A percentile compares a stretch with the other conserved stretches of the same genome.
Conservation (phyloP, 345 rosid genomes). For the Rubroshorea leprosula region DNA sequence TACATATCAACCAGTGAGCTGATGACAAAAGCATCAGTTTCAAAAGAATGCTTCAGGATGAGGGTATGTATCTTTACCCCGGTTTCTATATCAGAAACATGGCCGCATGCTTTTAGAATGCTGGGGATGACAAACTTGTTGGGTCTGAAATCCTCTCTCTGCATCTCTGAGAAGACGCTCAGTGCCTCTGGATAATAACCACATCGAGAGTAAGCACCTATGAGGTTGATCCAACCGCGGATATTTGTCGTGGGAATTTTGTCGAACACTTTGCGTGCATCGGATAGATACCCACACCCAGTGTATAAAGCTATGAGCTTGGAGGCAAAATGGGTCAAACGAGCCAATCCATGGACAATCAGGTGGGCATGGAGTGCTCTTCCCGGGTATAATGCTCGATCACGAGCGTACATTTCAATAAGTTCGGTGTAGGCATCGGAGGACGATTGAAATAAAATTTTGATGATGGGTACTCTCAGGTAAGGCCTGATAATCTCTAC, state of each 20-base stretch:
- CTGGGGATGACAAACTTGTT: constrained; percentile 63
- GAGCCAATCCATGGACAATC: constrained; percentile 35
- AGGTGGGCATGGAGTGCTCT: constrained; percentile 53
- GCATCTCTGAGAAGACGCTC: constrained; percentile 44
- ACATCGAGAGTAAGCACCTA: constrained; percentile 49
- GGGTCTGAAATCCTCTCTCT: constrained; percentile 31
- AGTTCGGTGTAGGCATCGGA: constrained; percentile 30
- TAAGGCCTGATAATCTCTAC: neutral
- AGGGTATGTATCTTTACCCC: constrained; percentile 58
- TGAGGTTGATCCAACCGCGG: constrained; percentile 44
- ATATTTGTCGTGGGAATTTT: constrained; percentile 44
- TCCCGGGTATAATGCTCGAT: constrained; percentile 34
- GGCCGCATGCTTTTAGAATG: constrained; percentile 63
- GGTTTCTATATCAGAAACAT: constrained; percentile 32
- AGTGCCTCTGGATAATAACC: constrained; percentile 56
- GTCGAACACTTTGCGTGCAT: constrained; percentile 69
- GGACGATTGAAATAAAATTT: constrained; percentile 32
- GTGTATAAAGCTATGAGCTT: constrained; percentile 49
- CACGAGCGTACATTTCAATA: constrained; percentile 28
- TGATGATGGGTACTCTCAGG: constrained; percentile 8
- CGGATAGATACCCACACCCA: constrained; percentile 27
- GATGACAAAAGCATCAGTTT: constrained; percentile 47
- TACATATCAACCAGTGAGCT: constrained; percentile 80
- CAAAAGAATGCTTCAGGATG: constrained; percentile 39
- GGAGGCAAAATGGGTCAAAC: constrained; percentile 33